Evolutionary conservation across 2,329 filamentous ascomycete genomes (phyloP).

Genomic region (Aureobasidium sp.): DNA sequence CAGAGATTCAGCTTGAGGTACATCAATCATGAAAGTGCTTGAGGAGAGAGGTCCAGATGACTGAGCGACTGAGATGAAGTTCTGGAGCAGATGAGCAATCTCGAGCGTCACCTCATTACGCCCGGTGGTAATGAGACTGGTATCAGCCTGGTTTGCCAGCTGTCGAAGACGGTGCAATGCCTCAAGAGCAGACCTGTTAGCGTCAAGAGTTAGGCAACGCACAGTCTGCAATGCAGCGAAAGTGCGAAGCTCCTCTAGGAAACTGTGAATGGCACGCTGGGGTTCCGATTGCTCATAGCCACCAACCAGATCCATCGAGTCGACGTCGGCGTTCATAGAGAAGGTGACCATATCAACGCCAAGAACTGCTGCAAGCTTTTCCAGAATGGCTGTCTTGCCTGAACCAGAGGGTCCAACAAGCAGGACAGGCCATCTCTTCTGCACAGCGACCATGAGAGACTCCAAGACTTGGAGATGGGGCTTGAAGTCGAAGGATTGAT

Average conservation of each 20-base stretch:
- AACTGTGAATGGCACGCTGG: slow-evolving; percentile 60
- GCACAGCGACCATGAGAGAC: slow-evolving; percentile 77
- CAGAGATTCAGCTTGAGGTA: slow-evolving; percentile 23
- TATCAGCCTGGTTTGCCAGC: slow-evolving; percentile 2
- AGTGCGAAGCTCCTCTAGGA: slow-evolving; percentile 43
- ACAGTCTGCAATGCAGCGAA: neutral
- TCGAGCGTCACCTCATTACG: slow-evolving; percentile 6
- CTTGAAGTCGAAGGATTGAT: slow-evolving; percentile 7
- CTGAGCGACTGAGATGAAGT: neutral
- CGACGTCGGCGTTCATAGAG: slow-evolving; percentile 87
- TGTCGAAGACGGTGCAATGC: neutral
- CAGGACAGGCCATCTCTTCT: slow-evolving; percentile 82
- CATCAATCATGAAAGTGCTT: slow-evolving; percentile 1
- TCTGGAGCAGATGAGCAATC: slow-evolving; percentile 13
- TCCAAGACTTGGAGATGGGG: slow-evolving; percentile 66
- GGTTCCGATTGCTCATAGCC: slow-evolving; percentile 94
- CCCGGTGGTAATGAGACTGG: neutral
- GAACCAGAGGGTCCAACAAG: slow-evolving; percentile 77
- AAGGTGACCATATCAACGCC: slow-evolving; percentile 75
- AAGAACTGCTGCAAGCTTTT: slow-evolving; percentile 69
- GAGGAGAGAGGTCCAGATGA: neutral
- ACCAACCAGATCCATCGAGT: slow-evolving; percentile 94
- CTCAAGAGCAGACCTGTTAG: neutral
- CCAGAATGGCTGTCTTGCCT: slow-evolving; percentile 76
- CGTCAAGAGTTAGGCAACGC: neutral